Base-by-base conservation (phyloP, 1,284 basidiomycete genomes). In the Anthracocystis panici-leucophaei region DNA sequence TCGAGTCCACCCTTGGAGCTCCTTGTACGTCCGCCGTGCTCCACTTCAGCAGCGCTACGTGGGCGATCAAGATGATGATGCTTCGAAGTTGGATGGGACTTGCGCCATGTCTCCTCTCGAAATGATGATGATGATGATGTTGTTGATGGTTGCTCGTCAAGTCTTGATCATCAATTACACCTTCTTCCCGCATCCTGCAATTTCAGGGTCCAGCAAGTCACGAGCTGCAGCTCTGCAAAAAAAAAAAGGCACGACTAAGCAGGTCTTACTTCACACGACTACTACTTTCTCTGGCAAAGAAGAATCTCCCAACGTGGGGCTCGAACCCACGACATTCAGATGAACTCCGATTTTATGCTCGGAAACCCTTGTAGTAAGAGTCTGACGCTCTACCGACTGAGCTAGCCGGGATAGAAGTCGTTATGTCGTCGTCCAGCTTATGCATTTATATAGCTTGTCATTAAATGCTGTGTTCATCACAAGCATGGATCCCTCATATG, bases 311-410 rank as follows among this genome's bases (percentile, higher is more conserved):
- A 82, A 82, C 80, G 77, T 79, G 80, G 80, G 80, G 80, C 77
- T 82, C 80, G 80, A 82, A 82, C 80, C 80, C 80, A 79, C 77
- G 80, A 82, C 80, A 80, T 82, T 79, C 77, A 79, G 80, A 82
- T 82, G 7, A 35, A 70, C 53, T 54, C 64, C 57, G 58, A 65
- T 48, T 16, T 21, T 7, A 42, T 16, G 2, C 73, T 75, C 63
- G 73, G 69, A 76, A 65, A 68, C 69, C 53, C 74, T 72, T 76
- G 54, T 35, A 57, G 25, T 84, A 84, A 84, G 82, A 83, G 82
- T 84, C 82, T 81, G 79, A 82, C 82, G 82, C 82, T 84, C 82
- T 83, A 83, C 82, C 82, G 78, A 83, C 82, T 84, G 82, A 84
- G 82, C 82, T 84, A 84, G 82, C 82, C 82, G 82, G 82, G 82